These are phyloP conservation scores for Aspergillus saccharolyticus DNA, from an alignment of 495 filamentous ascomycete genomes.

Conservation along the genomic window DNA sequence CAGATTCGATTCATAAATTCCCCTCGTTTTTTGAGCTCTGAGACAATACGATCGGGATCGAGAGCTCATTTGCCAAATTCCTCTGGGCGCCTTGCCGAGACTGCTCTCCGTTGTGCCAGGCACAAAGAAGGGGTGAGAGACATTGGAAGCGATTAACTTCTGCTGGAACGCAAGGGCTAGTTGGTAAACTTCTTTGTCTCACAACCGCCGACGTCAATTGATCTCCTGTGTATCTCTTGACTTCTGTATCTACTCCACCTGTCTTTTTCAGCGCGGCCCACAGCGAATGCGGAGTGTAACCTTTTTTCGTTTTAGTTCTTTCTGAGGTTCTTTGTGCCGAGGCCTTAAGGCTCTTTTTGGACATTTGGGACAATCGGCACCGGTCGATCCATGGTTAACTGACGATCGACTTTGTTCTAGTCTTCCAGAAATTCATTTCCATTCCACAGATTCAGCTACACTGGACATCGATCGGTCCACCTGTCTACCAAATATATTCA, in stretches of 20 bases:
- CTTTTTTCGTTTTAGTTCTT: neutral
- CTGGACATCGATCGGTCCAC: conserved; percentile 15
- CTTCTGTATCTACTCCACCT: neutral
- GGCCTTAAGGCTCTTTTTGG: neutral
- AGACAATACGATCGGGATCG: neutral
- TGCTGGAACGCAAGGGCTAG: conserved; percentile 4
- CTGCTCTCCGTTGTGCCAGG: neutral
- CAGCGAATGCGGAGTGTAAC: neutral
- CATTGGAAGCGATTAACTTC: neutral
- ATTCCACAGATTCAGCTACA: conserved; percentile 6
- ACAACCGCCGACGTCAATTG: neutral
- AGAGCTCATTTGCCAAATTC: neutral
- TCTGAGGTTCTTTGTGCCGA: neutral
- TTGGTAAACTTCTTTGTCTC: neutral
- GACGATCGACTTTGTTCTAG: neutral
- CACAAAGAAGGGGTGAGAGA: neutral
- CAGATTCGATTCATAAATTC: neutral
- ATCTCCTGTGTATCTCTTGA: neutral
- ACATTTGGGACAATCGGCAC: neutral
- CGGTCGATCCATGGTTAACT: conserved; percentile 17
- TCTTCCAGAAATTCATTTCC: conserved; percentile 1
- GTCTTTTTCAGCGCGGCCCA: neutral
- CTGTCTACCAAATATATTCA: neutral
- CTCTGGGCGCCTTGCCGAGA: neutral
- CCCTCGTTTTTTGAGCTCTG: neutral